These are phyloP conservation scores for Cercospora janseana DNA, from an alignment of 2,329 filamentous ascomycete species.

Conservation along the genomic window DNA sequence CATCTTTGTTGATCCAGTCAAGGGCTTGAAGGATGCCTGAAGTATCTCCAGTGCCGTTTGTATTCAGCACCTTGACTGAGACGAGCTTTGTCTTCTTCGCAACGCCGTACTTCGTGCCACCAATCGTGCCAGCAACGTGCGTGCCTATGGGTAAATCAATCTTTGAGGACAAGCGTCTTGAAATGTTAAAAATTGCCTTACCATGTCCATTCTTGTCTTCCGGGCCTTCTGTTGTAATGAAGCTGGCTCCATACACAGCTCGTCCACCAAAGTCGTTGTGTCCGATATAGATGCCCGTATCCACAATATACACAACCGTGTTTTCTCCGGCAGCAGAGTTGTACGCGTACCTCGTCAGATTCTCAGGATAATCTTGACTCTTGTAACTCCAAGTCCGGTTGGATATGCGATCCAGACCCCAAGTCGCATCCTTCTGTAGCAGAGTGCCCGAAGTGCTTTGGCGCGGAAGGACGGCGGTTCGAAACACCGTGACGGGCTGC, in stretches of 20 bases:
- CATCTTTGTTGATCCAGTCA: constrained; percentile 47
- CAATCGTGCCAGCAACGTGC: constrained; percentile 70
- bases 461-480: constrained; percentile 1
- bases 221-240: constrained; percentile 37
- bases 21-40: constrained; percentile 49
- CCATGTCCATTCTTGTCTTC: constrained; percentile 59
- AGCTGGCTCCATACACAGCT: constrained; percentile 30
- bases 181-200: constrained; percentile 38
- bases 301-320: constrained; percentile 26
- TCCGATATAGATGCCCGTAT: constrained; percentile 31
- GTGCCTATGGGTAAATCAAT: neutral
- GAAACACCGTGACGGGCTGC: constrained; percentile 2
- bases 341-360: constrained; percentile 24
- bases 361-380: constrained; percentile 18
- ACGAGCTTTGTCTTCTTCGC: constrained; percentile 45
- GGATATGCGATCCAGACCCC: constrained; percentile 23
- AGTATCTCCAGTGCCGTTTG: constrained; percentile 44
- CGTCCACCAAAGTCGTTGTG: constrained; percentile 40
- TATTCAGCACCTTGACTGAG: constrained; percentile 51
- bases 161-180: too few relatives aligned
- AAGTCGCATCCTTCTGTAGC: constrained; percentile 19
- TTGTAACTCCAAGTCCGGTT: constrained; percentile 6
- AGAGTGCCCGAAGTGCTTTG: neutral
- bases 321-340: constrained; percentile 20
- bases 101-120: constrained; percentile 60